A percentile compares a stretch with the other conserved stretches of the same genome.
Evolutionary conservation across 208 protist genomes (phyloP).

Genomic region (Crithidia bombi): DNA sequence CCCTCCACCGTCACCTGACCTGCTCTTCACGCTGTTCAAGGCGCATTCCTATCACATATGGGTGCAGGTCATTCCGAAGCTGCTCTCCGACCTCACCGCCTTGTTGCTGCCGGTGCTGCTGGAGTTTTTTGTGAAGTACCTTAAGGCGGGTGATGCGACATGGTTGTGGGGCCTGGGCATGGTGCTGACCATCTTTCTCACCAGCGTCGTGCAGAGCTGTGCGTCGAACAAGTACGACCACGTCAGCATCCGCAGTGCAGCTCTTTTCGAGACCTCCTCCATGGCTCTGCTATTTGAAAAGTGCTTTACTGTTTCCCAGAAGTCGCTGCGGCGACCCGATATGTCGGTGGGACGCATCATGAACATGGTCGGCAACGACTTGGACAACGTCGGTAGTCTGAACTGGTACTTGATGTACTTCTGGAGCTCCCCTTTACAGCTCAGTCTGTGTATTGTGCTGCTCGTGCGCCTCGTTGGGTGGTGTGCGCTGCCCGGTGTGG

Average conservation of each 20-base stretch:
- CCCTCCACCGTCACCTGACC: constrained; percentile 21
- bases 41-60: constrained; percentile 43
- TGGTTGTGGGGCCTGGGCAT: constrained; percentile 32
- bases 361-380: constrained; percentile 63
- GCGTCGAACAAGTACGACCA: constrained; percentile 70
- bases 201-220: constrained; percentile 40
- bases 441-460: constrained; percentile 52
- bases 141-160: constrained; percentile 27
- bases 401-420: constrained; percentile 81
- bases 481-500: constrained; percentile 60
- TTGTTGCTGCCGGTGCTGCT: constrained; percentile 42
- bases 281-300: constrained; percentile 80
- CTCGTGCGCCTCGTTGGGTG: constrained; percentile 59
- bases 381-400: constrained; percentile 53
- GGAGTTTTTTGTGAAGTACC: constrained; percentile 50
- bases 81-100: constrained; percentile 35
- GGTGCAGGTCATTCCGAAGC: constrained; percentile 36
- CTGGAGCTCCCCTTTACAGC: constrained; percentile 68
- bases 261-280: constrained; percentile 64
- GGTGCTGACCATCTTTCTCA: constrained; percentile 38
- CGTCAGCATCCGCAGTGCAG: constrained; percentile 47
- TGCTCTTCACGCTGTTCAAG: constrained; percentile 33
- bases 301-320: constrained; percentile 51
- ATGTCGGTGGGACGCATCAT: constrained; percentile 79
- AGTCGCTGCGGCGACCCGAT: constrained; percentile 50